Conservation (phyloP, 179 eudicot species). For the Spinacia oleracea region DNA sequence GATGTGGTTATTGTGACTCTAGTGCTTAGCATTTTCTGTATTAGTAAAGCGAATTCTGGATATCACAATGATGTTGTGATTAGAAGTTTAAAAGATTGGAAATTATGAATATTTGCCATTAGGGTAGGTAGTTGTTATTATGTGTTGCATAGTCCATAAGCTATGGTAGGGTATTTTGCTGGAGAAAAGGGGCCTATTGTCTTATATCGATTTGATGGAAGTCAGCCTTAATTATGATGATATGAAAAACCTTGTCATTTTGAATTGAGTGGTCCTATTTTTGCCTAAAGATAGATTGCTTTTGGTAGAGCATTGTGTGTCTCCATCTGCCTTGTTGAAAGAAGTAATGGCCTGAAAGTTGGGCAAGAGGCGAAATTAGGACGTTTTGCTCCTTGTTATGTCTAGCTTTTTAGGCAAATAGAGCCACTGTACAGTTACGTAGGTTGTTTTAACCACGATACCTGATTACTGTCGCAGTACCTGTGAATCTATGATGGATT, state of each 20-base stretch:
- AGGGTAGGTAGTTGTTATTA: not conserved
- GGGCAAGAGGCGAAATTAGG: not conserved
- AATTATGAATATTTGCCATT: not conserved
- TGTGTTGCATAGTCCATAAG: not conserved
- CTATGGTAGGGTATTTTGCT: not conserved
- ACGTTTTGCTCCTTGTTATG: not conserved
- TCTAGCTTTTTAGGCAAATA: not conserved
- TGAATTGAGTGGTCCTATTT: not conserved
- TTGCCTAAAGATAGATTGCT: slow-evolving; percentile 5
- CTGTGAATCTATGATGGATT: not conserved
- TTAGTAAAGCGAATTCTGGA: not conserved
- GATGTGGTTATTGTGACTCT: not conserved
- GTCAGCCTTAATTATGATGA: not conserved
- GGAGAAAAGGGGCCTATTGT: not conserved
- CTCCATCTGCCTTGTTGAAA: not conserved
- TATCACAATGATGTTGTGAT: not conserved
- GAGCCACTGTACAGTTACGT: not conserved
- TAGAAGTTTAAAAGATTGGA: not conserved
- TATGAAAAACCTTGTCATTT: not conserved
- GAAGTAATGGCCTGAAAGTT: not conserved
- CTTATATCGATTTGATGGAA: not conserved
- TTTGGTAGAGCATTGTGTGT: slow-evolving; percentile 10
- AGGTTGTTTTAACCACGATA: not conserved
- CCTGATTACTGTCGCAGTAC: not conserved
- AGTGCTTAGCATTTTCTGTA: not conserved